Percentiles rank a stretch among this genome's conserved stretches.
These are phyloP conservation scores for Microbotryum saponariae DNA, from an alignment of 1,284 basidiomycete genomes.

Conservation along the genomic window DNA sequence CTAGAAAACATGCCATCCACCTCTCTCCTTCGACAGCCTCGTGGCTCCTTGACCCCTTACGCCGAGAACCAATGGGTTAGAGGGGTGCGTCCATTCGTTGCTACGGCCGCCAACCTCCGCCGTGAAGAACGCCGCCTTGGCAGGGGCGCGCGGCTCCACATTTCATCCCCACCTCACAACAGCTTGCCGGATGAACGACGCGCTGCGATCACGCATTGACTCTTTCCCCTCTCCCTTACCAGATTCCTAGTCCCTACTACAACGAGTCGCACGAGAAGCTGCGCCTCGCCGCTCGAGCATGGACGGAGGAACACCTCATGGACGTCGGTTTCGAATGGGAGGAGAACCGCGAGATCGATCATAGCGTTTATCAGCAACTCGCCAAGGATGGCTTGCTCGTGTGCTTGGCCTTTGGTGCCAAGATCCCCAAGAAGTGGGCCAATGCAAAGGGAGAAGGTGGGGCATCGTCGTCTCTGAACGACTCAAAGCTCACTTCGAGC, in stretches of 20 bases:
- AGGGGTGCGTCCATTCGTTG: no score
- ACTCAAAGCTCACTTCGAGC: not conserved
- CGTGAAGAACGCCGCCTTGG: not conserved
- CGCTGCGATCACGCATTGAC: no score
- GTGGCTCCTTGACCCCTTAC: conserved; percentile 6
- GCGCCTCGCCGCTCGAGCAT: conserved; percentile 38
- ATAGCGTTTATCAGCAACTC: conserved; percentile 35
- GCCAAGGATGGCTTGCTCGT: conserved; percentile 37
- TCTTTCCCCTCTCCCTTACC: conserved; percentile 1
- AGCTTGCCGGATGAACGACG: no score
- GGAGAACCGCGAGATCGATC: conserved; percentile 30
- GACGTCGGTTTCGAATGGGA: conserved; percentile 31
- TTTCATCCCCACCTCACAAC: no score
- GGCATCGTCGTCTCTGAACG: not conserved
- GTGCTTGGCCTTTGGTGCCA: conserved; percentile 32
- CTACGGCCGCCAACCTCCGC: not conserved
- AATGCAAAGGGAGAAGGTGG: conserved; percentile 25
- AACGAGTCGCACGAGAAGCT: conserved; percentile 41
- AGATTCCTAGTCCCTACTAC: conserved; percentile 40
- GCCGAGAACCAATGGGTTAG: conserved; percentile 14
- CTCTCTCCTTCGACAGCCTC: no score
- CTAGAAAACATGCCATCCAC: no score
- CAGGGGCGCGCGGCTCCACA: no score
- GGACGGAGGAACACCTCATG: conserved; percentile 20
- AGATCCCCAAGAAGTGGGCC: conserved; percentile 16